A percentile compares a stretch with the other conserved stretches of the same genome.
Evolutionary conservation across 768 basidiomycete species (phyloP).

Genomic region (Boletus rubroflammeus): DNA sequence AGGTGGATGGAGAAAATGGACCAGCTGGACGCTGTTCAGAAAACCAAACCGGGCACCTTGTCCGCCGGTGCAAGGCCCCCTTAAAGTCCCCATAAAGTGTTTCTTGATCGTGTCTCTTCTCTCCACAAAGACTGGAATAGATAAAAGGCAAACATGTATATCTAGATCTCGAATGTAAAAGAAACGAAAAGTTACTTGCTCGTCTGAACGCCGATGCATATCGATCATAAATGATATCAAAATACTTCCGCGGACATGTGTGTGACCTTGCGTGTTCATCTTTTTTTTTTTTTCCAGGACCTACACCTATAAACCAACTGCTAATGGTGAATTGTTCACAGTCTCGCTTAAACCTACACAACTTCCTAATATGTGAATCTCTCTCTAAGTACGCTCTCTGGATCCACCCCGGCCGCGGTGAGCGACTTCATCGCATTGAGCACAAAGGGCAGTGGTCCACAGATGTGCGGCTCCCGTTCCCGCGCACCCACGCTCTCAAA

Average conservation of each 20-base stretch:
- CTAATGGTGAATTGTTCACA: neutral
- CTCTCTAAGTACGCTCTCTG: conserved; percentile 22
- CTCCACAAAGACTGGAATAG: neutral
- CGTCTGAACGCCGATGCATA: neutral
- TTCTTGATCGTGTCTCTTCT: neutral
- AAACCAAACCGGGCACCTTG: conserved; percentile 25
- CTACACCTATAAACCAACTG: no score
- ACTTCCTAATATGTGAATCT: conserved; percentile 25
- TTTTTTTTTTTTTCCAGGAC: no score
- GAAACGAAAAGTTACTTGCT: neutral
- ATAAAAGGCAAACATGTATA: neutral
- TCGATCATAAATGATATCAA: neutral
- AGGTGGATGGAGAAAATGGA: conserved; percentile 28
- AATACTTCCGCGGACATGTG: neutral
- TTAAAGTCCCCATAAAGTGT: neutral
- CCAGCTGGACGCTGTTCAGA: conserved; percentile 21
- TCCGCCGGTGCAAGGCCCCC: conserved; percentile 26
- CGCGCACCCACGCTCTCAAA: conserved; percentile 18
- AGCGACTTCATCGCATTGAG: conserved; percentile 23
- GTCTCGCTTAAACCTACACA: neutral
- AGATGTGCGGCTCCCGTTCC: conserved; percentile 18
- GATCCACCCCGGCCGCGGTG: conserved; percentile 18
- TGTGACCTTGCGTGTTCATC: neutral
- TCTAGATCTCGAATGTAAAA: neutral
- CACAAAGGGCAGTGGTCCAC: conserved; percentile 26